A percentile compares a stretch with the other conserved stretches of the same genome.
phyloP scores from a whole-genome alignment of 225 moss, liverwort and hornwort genomes.

The Neckera pumila region DNA sequence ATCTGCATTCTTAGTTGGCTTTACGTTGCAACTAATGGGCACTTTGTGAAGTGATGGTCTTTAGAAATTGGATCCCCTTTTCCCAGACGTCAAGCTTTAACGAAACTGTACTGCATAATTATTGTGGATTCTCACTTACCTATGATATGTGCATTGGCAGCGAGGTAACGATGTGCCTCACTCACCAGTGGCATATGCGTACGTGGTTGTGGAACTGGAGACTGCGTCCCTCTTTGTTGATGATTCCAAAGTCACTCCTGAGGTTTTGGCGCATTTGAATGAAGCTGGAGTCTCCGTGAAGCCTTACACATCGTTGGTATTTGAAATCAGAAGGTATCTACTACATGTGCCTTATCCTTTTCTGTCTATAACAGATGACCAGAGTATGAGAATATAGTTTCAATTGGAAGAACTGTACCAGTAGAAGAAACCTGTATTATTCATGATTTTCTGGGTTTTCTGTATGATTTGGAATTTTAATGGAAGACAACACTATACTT shows the following conservation, averaged over 20 bases:
- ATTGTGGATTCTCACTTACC: background rate
- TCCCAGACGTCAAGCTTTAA: background rate
- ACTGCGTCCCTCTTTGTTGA: conserved; percentile 78
- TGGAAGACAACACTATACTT: background rate
- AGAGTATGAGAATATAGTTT: background rate
- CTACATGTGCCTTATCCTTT: background rate
- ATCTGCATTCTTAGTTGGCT: background rate
- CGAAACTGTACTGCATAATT: background rate
- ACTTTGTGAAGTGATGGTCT: background rate
- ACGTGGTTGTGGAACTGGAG: conserved; percentile 74
- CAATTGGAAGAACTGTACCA: background rate
- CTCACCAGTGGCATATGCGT: conserved; percentile 87
- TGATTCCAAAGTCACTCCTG: conserved; percentile 53
- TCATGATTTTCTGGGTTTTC: background rate
- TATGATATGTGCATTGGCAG: conserved; percentile 32
- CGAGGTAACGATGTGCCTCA: conserved; percentile 90
- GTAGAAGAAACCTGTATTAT: background rate
- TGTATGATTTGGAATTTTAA: background rate
- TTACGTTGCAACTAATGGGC: background rate
- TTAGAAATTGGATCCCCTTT: background rate
- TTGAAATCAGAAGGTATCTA: conserved; percentile 62
- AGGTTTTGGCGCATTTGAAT: conserved; percentile 59
- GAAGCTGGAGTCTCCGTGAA: conserved; percentile 61
- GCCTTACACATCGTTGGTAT: conserved; percentile 59
- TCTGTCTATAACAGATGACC: background rate